Evolutionary conservation across 1,139 yeast genomes (phyloP), one percentile per base, ranked within the genome.

Genomic region (Ashbya aceris): DNA sequence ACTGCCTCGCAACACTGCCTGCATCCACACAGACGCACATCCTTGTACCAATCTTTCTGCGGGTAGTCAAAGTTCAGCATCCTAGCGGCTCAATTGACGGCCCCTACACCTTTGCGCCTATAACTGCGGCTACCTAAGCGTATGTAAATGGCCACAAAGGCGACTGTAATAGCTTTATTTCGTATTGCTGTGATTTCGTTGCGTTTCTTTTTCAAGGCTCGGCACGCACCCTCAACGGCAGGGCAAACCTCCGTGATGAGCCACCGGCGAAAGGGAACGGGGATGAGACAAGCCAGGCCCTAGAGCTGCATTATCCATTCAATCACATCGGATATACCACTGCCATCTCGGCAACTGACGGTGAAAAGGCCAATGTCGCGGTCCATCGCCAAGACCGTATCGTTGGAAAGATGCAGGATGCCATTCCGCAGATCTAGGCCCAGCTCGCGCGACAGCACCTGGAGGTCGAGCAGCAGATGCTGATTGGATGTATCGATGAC

Each of bases 311-410:
- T 41, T 10, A 51, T 45, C 55, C 55, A 51, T 29, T 50, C 48
- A 14, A 46, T 32, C 10, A 51, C 43, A 33, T 49, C 50, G 30
- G 44, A 41, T 9, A 51, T 36, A 34, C 41, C 43, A 9, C 44
- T 47, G 10, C 54, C 54, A 38, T 48, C 44, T 42, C 49, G 50
- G 42, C 54, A 50, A 34, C 55, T 51, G 6, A 49, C 41, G 14
- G 50, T 43, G 36, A 50, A 49, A 13, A 51, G 44, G 27, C 49
- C 55, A 28, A 51, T 39, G 29, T 51, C 55, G 27, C 53, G 45
- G 36, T 50, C 49, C 29, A 51, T 43, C 3, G 46, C 43, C 8
- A 51, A 34, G 27, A 27, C 35, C 9, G 40, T 11, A 14, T 33
- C 42, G 23, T 40, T 43, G 8, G 39, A 27, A 27, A 45, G 17